Evolutionary conservation across 495 filamentous ascomycete species (phyloP), one percentile per base, ranked within the genome.

Genomic region (Staphylotrichum longicolle): DNA sequence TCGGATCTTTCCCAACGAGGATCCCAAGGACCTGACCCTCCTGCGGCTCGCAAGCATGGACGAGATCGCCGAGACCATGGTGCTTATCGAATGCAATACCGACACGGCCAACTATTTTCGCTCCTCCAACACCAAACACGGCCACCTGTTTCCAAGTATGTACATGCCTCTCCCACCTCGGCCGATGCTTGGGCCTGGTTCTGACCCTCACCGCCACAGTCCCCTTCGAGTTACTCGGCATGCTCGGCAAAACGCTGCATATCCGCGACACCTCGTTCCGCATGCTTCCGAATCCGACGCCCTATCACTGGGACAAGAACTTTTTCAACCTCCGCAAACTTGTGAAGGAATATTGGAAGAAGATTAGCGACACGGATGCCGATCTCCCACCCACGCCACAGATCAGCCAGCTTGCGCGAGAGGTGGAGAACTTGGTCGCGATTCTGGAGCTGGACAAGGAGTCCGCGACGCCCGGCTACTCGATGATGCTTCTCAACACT

Each of bases 181-280:
- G 11, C 37, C 39, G 32, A 3, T 54, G 4, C 49, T 35, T 35
- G 20, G 1, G 1, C 1, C 11, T 12, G 30, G 30, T 20, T 32
- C 34, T 37, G 7, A 12, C 34, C 39, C 59, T 70, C 44, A 71
- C 47, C 45, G n/a, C 44, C 20, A 2, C 63, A 82, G 79, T 82
- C 1, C 70, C 79, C 4, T 82, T 83, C 42, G 80, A 83, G 60
- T 65, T 83, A 9, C 64, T 83, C 37, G 80, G 78, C 12, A 83
- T 83, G 80, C 67, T 83, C 5, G 74, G 75, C 53, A 74, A 75
- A n/a, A 72, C 70, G 3, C 63, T 80, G 8, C 75, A 79, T 20
- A 74, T 80, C 32, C 62, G 65, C 2, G 69, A 72, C 12, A 77
- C 69, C 45, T 73, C 64, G 52, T 81, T 75, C 57, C 74, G 78